Percentiles rank a stretch among this genome's conserved stretches.
These are phyloP conservation scores for Hyaloscypha bicolor DNA, from an alignment of 495 filamentous ascomycete species.

Conservation along the genomic window DNA sequence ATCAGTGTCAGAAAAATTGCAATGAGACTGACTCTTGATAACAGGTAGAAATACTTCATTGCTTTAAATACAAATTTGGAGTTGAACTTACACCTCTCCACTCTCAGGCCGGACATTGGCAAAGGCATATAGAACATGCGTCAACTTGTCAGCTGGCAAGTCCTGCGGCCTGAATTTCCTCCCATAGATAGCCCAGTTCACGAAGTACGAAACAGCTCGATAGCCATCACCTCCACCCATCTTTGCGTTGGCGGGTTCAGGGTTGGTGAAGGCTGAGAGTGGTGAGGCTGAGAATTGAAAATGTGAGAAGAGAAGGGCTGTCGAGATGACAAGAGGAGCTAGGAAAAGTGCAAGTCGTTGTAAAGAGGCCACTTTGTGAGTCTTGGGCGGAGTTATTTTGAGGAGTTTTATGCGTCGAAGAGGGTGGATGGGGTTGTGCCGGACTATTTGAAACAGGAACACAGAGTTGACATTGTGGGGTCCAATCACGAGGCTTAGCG, in stretches of 20 bases:
- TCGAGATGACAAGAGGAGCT: slow-evolving; percentile 10
- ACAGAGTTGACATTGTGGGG: not conserved
- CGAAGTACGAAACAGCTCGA: slow-evolving; percentile 79
- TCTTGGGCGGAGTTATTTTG: not conserved
- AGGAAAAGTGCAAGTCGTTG: slow-evolving; percentile 12
- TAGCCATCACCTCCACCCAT: slow-evolving; percentile 56
- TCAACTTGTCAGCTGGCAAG: slow-evolving; percentile 83
- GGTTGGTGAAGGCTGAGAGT: not conserved
- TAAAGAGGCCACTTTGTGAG: slow-evolving; percentile 14
- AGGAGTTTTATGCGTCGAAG: not conserved
- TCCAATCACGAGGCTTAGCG: not conserved
- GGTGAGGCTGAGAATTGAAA: slow-evolving; percentile 12
- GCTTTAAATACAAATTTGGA: not conserved
- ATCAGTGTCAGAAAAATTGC: not conserved
- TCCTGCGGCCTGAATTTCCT: slow-evolving; percentile 86
- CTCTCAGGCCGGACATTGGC: slow-evolving; percentile 66
- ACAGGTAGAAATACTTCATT: not conserved
- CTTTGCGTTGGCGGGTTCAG: slow-evolving; percentile 13
- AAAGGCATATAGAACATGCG: slow-evolving; percentile 82
- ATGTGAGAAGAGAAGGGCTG: slow-evolving; percentile 17
- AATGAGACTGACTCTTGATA: not conserved
- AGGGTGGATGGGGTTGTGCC: not conserved
- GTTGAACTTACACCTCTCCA: slow-evolving; percentile 57
- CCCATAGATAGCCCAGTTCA: slow-evolving; percentile 90
- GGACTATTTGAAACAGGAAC: not conserved